These are phyloP conservation scores for Peribolospora baueri DNA, from an alignment of 768 basidiomycete species.

Conservation along the genomic window DNA sequence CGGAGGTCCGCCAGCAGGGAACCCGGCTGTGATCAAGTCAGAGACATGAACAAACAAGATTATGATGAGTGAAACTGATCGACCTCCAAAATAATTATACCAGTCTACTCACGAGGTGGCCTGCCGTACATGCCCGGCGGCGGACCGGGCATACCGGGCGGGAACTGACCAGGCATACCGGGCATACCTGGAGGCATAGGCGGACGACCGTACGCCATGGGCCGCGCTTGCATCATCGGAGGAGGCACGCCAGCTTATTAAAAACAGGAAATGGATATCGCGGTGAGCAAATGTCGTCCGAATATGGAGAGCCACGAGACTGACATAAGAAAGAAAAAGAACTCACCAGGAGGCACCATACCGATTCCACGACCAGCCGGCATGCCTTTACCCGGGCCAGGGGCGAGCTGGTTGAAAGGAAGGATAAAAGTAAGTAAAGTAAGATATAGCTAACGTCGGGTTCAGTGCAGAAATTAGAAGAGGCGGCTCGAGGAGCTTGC, in stretches of 20 bases:
- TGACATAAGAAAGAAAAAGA: not conserved
- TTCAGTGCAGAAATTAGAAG: slow-evolving; percentile 10
- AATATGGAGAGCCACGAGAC: not conserved
- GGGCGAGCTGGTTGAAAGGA: slow-evolving; percentile 35
- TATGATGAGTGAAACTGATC: not conserved
- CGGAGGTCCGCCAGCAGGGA: too few relatives aligned
- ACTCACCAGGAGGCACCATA: slow-evolving; percentile 22
- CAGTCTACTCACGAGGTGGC: too few relatives aligned
- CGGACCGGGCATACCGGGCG: slow-evolving; percentile 50
- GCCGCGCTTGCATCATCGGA: slow-evolving; percentile 14
- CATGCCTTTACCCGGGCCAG: slow-evolving; percentile 80
- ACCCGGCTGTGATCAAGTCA: too few relatives aligned
- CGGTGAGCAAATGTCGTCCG: not conserved
- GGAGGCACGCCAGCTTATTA: not conserved
- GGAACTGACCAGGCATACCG: slow-evolving; percentile 26
- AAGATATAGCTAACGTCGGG: not conserved
- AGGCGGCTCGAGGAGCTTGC: slow-evolving; percentile 14
- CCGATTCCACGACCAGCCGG: slow-evolving; percentile 94
- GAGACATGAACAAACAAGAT: too few relatives aligned
- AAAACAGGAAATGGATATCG: too few relatives aligned
- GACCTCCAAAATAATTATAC: not conserved
- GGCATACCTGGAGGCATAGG: slow-evolving; percentile 14
- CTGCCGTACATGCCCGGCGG: slow-evolving; percentile 38
- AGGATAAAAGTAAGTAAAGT: not conserved
- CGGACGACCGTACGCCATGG: slow-evolving; percentile 21